Evolutionary conservation across 768 basidiomycete species (phyloP), one percentile per base, ranked within the genome.

Genomic region (Daedaleopsis sinensis): DNA sequence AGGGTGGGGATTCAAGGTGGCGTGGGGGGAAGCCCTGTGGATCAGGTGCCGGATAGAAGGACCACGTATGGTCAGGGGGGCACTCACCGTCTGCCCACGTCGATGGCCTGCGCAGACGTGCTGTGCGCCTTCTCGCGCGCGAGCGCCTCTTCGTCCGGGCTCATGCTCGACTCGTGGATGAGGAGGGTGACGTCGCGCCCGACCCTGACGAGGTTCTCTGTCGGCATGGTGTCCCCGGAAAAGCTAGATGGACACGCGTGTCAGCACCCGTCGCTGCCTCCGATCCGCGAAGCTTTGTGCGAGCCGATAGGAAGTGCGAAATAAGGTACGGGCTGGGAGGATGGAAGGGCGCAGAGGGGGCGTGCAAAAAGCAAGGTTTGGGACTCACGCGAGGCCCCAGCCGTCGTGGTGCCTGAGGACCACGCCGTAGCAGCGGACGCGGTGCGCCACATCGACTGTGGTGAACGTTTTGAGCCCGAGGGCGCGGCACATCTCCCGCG

Each of bases 131-230:
- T 98, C 42, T 74, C 73, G 1, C 67, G 68, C 0, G 95, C 95
- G 75, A 92, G 73, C 13, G 88, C 88, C 19, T 77, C 82, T 68
- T 95, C 85, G 57, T 90, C 91, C 67, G 98, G 91, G 1, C 86
- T 91, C 83, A 98, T 88, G 3, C 94, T 94, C 0, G 96, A 93
- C 72, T 98, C 96, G 68, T 98, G 96, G 36, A 98, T 94, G 44
- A 98, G 79, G 1, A 98, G 76, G 0, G 94, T 94, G 0, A 90
- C 89, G 56, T 76, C 73, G 61, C 78, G 68, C 0, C 91, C 96
- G 0, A 84, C 86, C 47, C 78, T 71, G 23, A 89, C 84, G 5
- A 98, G 78, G 27, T 78, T 79, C 12, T 88, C 77, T 10, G 88
- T 84, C 0, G 96, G 95, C 70, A 83, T 80, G 1, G 96, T 98